Conservation (phyloP, 2,329 filamentous ascomycete genomes). For the Allantophomopsis lycopodina region DNA sequence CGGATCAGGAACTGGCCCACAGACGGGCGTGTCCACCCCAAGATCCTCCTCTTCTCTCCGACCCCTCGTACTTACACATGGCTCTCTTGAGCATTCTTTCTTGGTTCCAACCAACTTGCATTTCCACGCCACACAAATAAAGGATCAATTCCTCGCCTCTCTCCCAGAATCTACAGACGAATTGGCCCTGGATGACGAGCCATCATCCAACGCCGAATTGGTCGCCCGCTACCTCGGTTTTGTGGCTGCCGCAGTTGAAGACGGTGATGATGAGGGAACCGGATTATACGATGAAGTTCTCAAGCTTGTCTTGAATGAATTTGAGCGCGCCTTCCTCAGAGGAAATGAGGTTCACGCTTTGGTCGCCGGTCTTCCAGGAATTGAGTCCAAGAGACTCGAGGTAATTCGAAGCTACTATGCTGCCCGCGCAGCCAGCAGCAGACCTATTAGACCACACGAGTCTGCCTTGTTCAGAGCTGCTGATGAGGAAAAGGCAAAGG, state of each 20-base stretch:
- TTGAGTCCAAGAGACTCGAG: slow-evolving; percentile 80
- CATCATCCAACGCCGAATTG: slow-evolving; percentile 86
- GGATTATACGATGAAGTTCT: slow-evolving; percentile 87
- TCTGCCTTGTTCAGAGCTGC: slow-evolving; percentile 86
- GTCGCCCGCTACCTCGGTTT: slow-evolving; percentile 90
- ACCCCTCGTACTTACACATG: slow-evolving; percentile 81
- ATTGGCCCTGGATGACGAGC: slow-evolving; percentile 94
- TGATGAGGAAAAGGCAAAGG: slow-evolving; percentile 65
- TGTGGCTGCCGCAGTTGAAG: slow-evolving; percentile 76
- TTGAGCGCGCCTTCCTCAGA: slow-evolving; percentile 85
- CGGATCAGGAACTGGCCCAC: slow-evolving; percentile 67
- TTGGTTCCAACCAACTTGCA: slow-evolving; percentile 90
- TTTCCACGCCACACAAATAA: slow-evolving; percentile 90
- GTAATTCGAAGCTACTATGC: slow-evolving; percentile 88
- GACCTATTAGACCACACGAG: slow-evolving; percentile 82
- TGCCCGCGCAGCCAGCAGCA: slow-evolving; percentile 69
- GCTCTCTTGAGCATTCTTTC: slow-evolving; percentile 91
- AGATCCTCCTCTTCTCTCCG: slow-evolving; percentile 87
- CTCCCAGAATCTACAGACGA: slow-evolving; percentile 91
- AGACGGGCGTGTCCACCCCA: slow-evolving; percentile 94
- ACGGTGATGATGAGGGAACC: slow-evolving; percentile 79
- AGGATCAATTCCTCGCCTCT: slow-evolving; percentile 75
- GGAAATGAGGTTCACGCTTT: slow-evolving; percentile 95
- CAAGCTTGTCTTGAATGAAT: slow-evolving; percentile 87
- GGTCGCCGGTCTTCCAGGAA: slow-evolving; percentile 74